Evolutionary conservation across 257 asterid species (phyloP), one percentile per base, ranked within the genome.

Genomic region (Misopates orontium): DNA sequence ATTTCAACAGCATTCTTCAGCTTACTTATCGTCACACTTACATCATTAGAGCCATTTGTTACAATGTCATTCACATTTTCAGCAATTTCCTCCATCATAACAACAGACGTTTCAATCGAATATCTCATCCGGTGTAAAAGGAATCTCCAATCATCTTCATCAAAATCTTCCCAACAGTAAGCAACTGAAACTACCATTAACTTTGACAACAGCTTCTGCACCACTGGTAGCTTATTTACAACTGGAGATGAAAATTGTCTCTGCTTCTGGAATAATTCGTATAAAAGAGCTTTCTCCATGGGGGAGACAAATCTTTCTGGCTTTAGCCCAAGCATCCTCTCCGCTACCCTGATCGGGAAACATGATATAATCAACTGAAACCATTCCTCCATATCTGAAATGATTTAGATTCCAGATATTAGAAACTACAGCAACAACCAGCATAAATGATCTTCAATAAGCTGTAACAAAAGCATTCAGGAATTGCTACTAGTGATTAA

Each of bases 121-220:
- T 83, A 80, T 82, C 99, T 90, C 71, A 88, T 75, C 68, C 80
- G 87, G 74, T 83, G 87, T 75, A 94, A 67, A 64, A 76, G 83
- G 73, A 83, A 94, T 61, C 82, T 90, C 99, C 99, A 94, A 77
- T 94, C 99, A 71, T 88, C 95, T 73, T 88, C 93, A 73, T 72
- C 75, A 73, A 94, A 90, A 63, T 86, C 81, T 67, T 88, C 95
- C 95, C 95, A 90, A 78, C 99, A 94, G 72, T 94, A 94, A 68
- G 91, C 97, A 59, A 85, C 80, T 65, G 95, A 77, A 77, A 90
- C 81, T 58, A 85, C 81, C 60, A 90, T 62, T 48, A 94, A 76
- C 73, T 86, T 82, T 24, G 99, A 88, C 73, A 82, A 75, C 77
- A 94, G 81, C 64, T 63, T 76, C 81, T 88, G 96, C 69, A 83